Evolutionary conservation across 768 basidiomycete genomes (phyloP).

Genomic region (Psilocybe cyanescens): DNA sequence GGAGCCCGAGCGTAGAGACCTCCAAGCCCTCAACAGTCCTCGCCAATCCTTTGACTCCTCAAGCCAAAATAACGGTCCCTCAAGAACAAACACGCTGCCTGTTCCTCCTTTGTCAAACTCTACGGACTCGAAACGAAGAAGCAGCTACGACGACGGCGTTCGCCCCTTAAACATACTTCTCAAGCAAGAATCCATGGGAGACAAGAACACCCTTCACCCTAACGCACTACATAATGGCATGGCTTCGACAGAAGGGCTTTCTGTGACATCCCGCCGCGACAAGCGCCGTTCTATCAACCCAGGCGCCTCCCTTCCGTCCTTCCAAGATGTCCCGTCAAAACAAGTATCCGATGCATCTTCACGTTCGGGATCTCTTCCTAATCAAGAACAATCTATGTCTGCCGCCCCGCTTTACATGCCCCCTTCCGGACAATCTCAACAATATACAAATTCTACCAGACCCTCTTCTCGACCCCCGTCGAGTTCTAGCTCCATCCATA

Average conservation of each 20-base stretch:
- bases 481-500: conserved; percentile 30
- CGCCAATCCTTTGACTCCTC: neutral
- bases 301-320: conserved; percentile 38
- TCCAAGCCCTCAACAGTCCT: neutral
- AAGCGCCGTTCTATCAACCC: conserved; percentile 57
- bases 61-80: conserved; percentile 21
- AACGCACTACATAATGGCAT: neutral
- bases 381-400: conserved; percentile 16
- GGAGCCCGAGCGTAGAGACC: conserved; percentile 1
- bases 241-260: conserved; percentile 32
- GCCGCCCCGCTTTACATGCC: conserved; percentile 17
- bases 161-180: conserved; percentile 44
- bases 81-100: conserved; percentile 47
- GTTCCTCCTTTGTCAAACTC: conserved; percentile 30
- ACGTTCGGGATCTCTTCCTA: conserved; percentile 7
- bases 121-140: conserved; percentile 32
- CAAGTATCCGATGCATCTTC: conserved; percentile 27
- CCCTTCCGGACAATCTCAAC: conserved; percentile 13
- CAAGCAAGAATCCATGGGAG: conserved; percentile 26
- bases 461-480: conserved; percentile 32
- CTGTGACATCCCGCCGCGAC: conserved; percentile 42
- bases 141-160: conserved; percentile 50
- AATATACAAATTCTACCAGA: conserved; percentile 12
- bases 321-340: conserved; percentile 31
- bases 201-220: conserved; percentile 14